Conservation (phyloP, 2,329 filamentous ascomycete genomes). For the Trichothecium roseum region DNA sequence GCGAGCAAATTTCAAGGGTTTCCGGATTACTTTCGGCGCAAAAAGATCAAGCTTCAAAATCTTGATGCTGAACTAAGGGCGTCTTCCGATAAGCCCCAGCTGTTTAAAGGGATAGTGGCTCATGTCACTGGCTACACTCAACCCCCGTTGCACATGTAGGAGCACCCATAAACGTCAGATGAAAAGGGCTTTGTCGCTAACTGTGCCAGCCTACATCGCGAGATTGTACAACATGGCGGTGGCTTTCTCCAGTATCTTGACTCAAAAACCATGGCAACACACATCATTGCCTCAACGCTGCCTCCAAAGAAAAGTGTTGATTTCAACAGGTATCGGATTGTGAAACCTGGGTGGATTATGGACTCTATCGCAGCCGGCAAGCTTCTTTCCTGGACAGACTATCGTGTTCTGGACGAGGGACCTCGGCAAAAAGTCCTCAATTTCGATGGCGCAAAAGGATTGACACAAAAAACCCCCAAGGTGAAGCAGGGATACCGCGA, state of each 20-base stretch:
- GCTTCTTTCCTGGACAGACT: conserved; percentile 76
- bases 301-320: conserved; percentile 91
- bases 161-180: conserved; percentile 4
- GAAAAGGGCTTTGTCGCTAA: not conserved
- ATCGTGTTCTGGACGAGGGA: conserved; percentile 76
- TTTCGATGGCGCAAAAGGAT: conserved; percentile 49
- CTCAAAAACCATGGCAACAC: conserved; percentile 87
- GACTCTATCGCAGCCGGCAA: conserved; percentile 78
- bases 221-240: conserved; percentile 89
- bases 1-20: conserved; percentile 83
- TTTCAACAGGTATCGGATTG: conserved; percentile 78
- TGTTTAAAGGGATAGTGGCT: conserved; percentile 84
- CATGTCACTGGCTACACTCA: conserved; percentile 96
- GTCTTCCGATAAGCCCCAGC: conserved; percentile 59
- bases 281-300: conserved; percentile 84
- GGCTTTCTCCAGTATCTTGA: conserved; percentile 92
- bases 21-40: conserved; percentile 82
- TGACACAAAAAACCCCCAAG: conserved; percentile 54
- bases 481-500: conserved; percentile 59
- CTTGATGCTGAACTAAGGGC: conserved; percentile 74
- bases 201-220: conserved; percentile 53
- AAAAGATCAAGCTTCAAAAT: conserved; percentile 96
- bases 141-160: conserved; percentile 70
- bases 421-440: conserved; percentile 68
- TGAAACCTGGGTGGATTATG: conserved; percentile 88